These are phyloP conservation scores for Sindora glabra DNA, from an alignment of 306 rosid genomes.

Conservation along the genomic window DNA sequence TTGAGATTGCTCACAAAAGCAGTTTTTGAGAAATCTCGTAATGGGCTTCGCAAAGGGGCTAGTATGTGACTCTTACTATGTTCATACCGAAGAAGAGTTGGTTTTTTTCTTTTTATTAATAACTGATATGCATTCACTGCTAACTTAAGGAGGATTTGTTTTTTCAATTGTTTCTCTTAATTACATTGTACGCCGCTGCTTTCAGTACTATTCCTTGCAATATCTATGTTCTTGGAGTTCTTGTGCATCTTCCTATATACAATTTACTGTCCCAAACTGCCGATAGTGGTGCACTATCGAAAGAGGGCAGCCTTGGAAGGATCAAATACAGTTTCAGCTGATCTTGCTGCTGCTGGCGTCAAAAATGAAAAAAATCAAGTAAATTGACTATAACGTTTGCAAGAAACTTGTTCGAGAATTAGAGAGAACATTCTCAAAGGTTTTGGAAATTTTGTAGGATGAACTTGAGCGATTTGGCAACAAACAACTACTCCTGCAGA, in stretches of 20 bases:
- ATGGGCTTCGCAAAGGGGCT: constrained; percentile 78
- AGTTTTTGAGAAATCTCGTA: constrained; percentile 36
- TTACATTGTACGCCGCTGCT: too few species aligned
- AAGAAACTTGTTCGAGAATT: too few species aligned
- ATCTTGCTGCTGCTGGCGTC: constrained; percentile 51
- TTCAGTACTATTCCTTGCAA: constrained; percentile 38
- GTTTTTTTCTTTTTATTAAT: neutral
- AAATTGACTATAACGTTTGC: too few species aligned
- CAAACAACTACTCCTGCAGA: constrained; percentile 40
- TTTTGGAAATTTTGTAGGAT: constrained; percentile 25
- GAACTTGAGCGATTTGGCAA: constrained; percentile 44
- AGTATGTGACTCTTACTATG: constrained; percentile 29
- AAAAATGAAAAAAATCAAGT: constrained; percentile 7
- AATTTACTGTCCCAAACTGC: constrained; percentile 33
- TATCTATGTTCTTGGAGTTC: constrained; percentile 31
- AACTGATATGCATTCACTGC: too few species aligned
- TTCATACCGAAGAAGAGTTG: neutral
- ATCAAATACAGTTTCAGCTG: constrained; percentile 48
- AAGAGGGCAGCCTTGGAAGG: constrained; percentile 50
- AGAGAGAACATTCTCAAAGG: neutral
- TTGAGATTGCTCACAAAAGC: constrained; percentile 59
- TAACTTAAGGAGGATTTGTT: too few species aligned
- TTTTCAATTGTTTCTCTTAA: too few species aligned
- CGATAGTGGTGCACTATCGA: constrained; percentile 41
- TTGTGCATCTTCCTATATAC: constrained; percentile 39